Base-by-base conservation (phyloP, 2,329 filamentous ascomycete genomes). In the Sclerotinia borealis region DNA sequence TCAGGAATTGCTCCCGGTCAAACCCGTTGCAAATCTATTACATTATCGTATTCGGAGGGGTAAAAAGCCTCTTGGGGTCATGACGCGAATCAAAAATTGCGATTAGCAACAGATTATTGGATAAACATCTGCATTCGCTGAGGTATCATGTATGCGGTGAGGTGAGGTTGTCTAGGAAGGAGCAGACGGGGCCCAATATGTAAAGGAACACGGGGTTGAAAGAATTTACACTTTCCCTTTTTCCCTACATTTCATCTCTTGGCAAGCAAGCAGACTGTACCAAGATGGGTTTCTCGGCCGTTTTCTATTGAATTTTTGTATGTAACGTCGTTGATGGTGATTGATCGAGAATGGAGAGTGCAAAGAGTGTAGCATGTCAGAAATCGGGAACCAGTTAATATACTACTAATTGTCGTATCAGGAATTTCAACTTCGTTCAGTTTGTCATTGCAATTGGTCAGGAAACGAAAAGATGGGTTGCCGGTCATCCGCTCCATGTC, bases 181-280 rank as follows among this genome's bases (percentile, higher is more conserved):
- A 54, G 27, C 48, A 31, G 55, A 15, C 13, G 10, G 22, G 22
- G 48, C 37, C 48, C 31, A 6, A n/a, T 15, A 54, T 52, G 48
- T 25, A 61, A 25, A 36, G 27, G 11, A 25, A 61, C 34, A 43
- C 49, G 48, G 54, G 48, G 39, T 55, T 27, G 9, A 52, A 37
- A 19, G 49, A 54, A n/a, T n/a, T 45, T 39, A 11, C 27, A 45
- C 54, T 43, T 45, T 27, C 48, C 48, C 27, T 41, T 52, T 52
- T 61, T 54, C n/a, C 48, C 55, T 19, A n/a, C 48, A 25, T 34
- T 27, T 37, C 48, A 43, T 55, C 49, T 51, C 59, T 55, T 61
- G 49, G 59, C 48, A 55, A 36, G 13, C n/a, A 50, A 50, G 29
- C 39, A 45, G 22, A 43, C 25, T 22, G 15, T 43, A 48, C 50